Conservation (phyloP, 495 filamentous ascomycete species). For the Acidomyces sp. region DNA sequence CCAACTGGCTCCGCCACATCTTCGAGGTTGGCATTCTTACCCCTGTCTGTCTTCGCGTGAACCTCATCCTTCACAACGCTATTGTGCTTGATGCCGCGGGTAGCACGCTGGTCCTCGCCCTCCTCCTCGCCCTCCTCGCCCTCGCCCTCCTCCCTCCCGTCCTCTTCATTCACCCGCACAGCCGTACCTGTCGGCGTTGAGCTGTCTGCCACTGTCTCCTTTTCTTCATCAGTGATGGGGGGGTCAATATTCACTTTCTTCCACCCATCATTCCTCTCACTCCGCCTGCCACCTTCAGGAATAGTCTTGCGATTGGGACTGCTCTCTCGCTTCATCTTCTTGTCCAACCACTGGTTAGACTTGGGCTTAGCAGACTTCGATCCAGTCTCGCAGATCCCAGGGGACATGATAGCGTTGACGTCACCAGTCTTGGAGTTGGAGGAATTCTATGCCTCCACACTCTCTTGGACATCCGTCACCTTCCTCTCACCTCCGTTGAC, state of each 20-base stretch:
- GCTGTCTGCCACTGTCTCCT: too few species aligned
- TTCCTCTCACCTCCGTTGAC: neutral
- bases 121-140: neutral
- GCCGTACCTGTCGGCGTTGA: neutral
- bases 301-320: too few species aligned
- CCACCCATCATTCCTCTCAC: neutral
- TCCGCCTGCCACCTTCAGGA: too few species aligned
- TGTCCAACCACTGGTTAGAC: too few species aligned
- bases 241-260: neutral
- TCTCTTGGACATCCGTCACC: neutral
- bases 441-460: neutral
- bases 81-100: too few species aligned
- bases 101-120: neutral
- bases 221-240: too few species aligned
- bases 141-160: neutral
- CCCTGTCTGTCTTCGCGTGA: too few species aligned
- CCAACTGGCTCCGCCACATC: too few species aligned
- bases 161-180: neutral
- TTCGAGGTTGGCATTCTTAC: too few species aligned
- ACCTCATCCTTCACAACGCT: too few species aligned
- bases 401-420: neutral
- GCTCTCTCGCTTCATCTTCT: neutral
- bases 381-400: too few species aligned
- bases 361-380: too few species aligned
- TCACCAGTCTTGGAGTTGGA: neutral